These are phyloP conservation scores for Umbellularia californica DNA, from an alignment of 164 flowering plant genomes.

Conservation along the genomic window DNA sequence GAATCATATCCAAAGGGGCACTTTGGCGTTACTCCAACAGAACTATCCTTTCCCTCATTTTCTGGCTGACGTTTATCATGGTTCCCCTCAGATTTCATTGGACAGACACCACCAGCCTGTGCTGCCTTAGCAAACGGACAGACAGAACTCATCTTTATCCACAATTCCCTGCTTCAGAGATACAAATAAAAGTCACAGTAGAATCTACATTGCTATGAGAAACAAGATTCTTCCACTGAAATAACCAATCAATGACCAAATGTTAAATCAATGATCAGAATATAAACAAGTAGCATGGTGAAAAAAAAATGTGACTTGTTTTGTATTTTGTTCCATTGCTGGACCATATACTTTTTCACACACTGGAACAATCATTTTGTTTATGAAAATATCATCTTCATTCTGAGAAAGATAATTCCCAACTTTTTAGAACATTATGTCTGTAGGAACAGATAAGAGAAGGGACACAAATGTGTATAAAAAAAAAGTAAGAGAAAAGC, in stretches of 20 bases:
- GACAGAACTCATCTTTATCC: constrained; percentile 54
- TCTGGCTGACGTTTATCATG: constrained; percentile 23
- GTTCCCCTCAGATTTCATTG: constrained; percentile 25
- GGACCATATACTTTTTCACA: background rate
- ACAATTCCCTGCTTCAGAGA: constrained; percentile 8
- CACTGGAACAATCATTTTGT: background rate
- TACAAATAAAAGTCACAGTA: background rate
- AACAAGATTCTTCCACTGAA: background rate
- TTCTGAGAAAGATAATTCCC: too few relatives aligned
- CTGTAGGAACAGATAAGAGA: background rate
- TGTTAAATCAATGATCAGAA: too few relatives aligned
- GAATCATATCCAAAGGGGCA: constrained; percentile 94
- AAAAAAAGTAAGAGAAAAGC: background rate
- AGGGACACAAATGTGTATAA: background rate
- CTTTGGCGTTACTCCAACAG: constrained; percentile 44
- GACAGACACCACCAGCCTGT: constrained; percentile 46
- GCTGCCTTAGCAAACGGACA: constrained; percentile 66
- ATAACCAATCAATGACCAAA: background rate
- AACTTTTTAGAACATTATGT: too few relatives aligned
- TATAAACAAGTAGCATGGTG: background rate
- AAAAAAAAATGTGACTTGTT: too few relatives aligned
- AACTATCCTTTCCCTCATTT: constrained; percentile 21
- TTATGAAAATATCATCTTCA: too few relatives aligned
- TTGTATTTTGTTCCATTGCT: background rate
- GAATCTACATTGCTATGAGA: background rate